Evolutionary conservation across 805 yeast species (phyloP), one percentile per base, ranked within the genome.

Genomic region (Jamesozyma hellenica): DNA sequence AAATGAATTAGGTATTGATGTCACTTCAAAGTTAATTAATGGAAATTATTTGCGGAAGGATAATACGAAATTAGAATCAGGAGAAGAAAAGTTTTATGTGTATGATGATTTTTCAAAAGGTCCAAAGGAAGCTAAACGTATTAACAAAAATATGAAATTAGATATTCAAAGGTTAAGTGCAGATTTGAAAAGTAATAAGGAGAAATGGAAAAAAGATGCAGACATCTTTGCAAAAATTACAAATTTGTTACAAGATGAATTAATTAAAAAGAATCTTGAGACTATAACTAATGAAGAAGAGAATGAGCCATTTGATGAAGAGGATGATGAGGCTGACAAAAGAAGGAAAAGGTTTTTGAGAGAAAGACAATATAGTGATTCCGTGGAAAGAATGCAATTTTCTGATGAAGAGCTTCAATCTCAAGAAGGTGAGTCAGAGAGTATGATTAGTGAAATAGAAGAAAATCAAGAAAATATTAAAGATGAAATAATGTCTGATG

Each of bases 191-290:
- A 28, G 32, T 4, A 57, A 53, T 31, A 56, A 55, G 34, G 42
- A 42, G 7, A 56, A 54, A 36, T 58, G 63, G 63, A 19, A 49
- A 21, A 49, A 55, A 25, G 58, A 57, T 46, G 60, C 60, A 3
- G 51, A 52, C 8, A 45, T 58, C 10, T 55, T 57, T 29, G 41
- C 48, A 2, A 54, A 50, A 30, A 49, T 58, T 16, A 47, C 57
- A 0, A 43, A 47, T 6, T 44, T 53, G 1, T 42, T 58, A 16
- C 51, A 49, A 28, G 58, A 49, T 13, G 61, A 55, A 39, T 41
- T 56, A 28, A 27, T 28, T 8, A 48, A 42, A 29, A 52, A 61
- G 42, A 44, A 51, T 33, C 29, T 46, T 15, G 37, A 44, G 28
- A 34, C 39, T 4, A 39, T 42, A 25, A 41, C 34, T 16, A 8